Evolutionary conservation across 345 rosid genomes (phyloP), one percentile per base, ranked within the genome.

Genomic region (Citrus medica): DNA sequence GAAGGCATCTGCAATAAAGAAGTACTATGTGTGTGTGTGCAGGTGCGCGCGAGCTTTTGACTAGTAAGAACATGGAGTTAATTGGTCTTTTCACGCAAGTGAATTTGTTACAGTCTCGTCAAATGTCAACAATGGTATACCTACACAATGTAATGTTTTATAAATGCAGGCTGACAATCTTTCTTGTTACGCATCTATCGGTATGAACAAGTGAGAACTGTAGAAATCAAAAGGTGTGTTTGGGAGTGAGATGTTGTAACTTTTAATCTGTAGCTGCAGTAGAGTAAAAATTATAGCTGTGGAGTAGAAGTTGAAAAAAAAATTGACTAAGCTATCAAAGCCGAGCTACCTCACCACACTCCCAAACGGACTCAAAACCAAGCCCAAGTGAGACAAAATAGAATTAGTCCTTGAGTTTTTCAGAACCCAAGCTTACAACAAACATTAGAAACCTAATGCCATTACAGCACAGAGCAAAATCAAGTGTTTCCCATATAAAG

Each of bases 1-100:
- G 5, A 35, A 35, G 7, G 1, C 37, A 0, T 0, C 0, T 0
- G 7, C 7, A 5, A 0, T 35, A 5, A 35, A 35, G 0, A 35
- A 35, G 35, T 4, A 33, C 0, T 33, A 0, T 35, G 7, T 35
- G 40, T 37, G 40, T 37, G 9, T 37, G 38, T 1, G 38, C 33
- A 32, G 33, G 33, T 32, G 33, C 4, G 33, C 33, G 33, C n/a
- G n/a, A n/a, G n/a, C n/a, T 2, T 8, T 40, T 40, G 46, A 40
- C 10, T 10, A 3, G 40, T 38, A 12, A 38, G 40, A 67, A 42
- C 32, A 64, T 22, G 25, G 9, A 66, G 13, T 32, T 5, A 28
- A 32, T 67, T 38, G 30, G 0, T 67, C 13, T 67, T 67, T 42
- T 38, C 30, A 19, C 8, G 14, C 16, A 66, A 61, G 28, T 61